A percentile compares a stretch with the other conserved stretches of the same genome.
Evolutionary conservation across 2,329 filamentous ascomycete species (phyloP).

Genomic region (Scopulariopsis brevicaulis): DNA sequence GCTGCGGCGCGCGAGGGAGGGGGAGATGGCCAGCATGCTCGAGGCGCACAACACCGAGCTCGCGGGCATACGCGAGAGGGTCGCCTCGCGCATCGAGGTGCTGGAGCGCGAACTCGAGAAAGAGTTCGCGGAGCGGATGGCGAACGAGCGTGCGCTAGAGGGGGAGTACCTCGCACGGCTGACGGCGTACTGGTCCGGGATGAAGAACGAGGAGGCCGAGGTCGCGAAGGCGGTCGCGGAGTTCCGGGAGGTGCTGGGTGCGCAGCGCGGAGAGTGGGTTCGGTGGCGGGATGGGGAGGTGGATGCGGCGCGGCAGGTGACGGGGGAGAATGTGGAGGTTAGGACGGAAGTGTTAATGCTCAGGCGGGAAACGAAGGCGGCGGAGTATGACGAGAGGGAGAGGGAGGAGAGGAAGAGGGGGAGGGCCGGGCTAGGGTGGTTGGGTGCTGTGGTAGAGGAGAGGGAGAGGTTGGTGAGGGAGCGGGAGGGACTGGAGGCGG

Average conservation of each 20-base stretch:
- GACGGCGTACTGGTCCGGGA: constrained; percentile 3
- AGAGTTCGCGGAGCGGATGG: constrained; percentile 28
- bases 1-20: constrained; percentile 12
- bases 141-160: constrained; percentile 30
- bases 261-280: constrained; percentile 25
- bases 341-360: constrained; percentile 16
- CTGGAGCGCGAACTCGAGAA: constrained; percentile 20
- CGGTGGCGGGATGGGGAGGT: constrained; percentile 27
- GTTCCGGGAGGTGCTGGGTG: constrained; percentile 27
- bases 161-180: constrained; percentile 28
- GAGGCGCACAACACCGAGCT: constrained; percentile 21
- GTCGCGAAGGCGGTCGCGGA: constrained; percentile 20
- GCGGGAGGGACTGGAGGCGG: constrained; percentile 1
- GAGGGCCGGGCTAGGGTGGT: constrained; percentile 8
- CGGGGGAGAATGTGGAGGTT: constrained; percentile 11
- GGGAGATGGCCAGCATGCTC: constrained; percentile 16
- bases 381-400: not conserved
- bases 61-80: constrained; percentile 13
- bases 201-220: constrained; percentile 9
- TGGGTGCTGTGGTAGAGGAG: constrained; percentile 4
- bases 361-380: constrained; percentile 7
- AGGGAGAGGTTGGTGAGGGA: constrained; percentile 4
- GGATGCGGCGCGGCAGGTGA: constrained; percentile 14
- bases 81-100: constrained; percentile 17
- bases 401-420: not conserved